phyloP scores from a whole-genome alignment of 2,329 filamentous ascomycete species.

The Atkinsonella hypoxylon region DNA sequence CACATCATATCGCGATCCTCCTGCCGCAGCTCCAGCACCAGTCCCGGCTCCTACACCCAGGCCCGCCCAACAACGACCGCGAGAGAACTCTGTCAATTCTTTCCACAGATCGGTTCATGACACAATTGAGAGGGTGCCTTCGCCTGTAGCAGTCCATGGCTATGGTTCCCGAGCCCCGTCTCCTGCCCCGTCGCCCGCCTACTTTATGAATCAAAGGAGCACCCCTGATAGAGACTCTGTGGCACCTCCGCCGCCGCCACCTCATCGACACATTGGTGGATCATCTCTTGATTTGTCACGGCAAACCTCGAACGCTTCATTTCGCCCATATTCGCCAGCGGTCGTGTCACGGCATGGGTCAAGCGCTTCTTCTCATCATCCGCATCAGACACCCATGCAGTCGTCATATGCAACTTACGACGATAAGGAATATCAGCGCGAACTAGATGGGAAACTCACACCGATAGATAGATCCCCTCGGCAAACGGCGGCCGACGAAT shows the following conservation, averaged over 20 bases:
- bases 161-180: constrained; percentile 22
- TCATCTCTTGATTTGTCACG: constrained; percentile 14
- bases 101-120: constrained; percentile 13
- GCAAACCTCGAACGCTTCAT: constrained; percentile 26
- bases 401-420: constrained; percentile 30
- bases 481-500: constrained; percentile 54
- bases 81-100: constrained; percentile 16
- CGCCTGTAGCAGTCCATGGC: constrained; percentile 15
- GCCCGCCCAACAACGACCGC: constrained; percentile 6
- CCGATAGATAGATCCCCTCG: constrained; percentile 49
- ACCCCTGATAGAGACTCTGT: constrained; percentile 40
- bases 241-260: constrained; percentile 72
- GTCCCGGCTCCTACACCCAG: constrained; percentile 13
- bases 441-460: constrained; percentile 30
- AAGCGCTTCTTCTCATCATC: constrained; percentile 20
- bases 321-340: constrained; percentile 16
- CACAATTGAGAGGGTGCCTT: constrained; percentile 9
- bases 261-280: constrained; percentile 56
- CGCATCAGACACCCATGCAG: constrained; percentile 22
- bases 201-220: constrained; percentile 13
- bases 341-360: constrained; percentile 24
- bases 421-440: constrained; percentile 16
- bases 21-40: constrained; percentile 15
- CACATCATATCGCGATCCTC: constrained; percentile 38
- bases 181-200: constrained; percentile 12